Base-by-base conservation (phyloP, 2,329 filamentous ascomycete genomes). In the Verticillium zaregamsianum region DNA sequence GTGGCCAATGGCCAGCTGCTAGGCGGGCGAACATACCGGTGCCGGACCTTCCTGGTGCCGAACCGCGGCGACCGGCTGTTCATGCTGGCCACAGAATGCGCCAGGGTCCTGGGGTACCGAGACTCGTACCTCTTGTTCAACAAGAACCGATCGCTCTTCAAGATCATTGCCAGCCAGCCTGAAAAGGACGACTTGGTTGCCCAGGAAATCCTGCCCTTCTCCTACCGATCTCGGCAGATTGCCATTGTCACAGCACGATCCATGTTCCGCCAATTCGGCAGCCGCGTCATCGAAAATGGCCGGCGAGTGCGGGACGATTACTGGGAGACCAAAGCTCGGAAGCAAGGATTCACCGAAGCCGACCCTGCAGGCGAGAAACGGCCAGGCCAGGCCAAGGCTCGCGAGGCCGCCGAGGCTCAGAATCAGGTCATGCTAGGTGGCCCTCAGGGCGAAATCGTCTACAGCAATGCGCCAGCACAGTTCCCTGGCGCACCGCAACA, bases 121-220 rank as follows among this genome's bases (percentile, higher is more conserved):
- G 95, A 99, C 75, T 97, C 93, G n/a, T 99, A 99, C 74, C 82
- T 99, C 39, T 81, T 99, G 17, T 99, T 99, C 81, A 98, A 98
- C 84, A 97, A 98, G 80, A 98, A 99, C 75, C 85, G 94, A 67
- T 98, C 95, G 2, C 81, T 99, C 9, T 96, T 86, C 82, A 99
- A 99, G 78, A 99, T 99, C 72, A 99, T 99, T 70, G 94, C 94
- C 62, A 96, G 90, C 65, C 94, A 98, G 74, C 82, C 90, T 32
- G 95, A 99, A 74, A 99, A 99, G 81, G 95, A 99, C 74, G 93
- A 98, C 71, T 82, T 99, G 17, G 97, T 99, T 57, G 84, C 89
- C 66, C 93, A 98, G 78, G 95, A 98, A 71, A 96, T 98, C 62
- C 80, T 99, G 23, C 95, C 95, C 0, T 99, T 98, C 75, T 97